These are phyloP conservation scores for Populus hybrid DNA, from an alignment of 441 rosid genomes.

Conservation along the genomic window DNA sequence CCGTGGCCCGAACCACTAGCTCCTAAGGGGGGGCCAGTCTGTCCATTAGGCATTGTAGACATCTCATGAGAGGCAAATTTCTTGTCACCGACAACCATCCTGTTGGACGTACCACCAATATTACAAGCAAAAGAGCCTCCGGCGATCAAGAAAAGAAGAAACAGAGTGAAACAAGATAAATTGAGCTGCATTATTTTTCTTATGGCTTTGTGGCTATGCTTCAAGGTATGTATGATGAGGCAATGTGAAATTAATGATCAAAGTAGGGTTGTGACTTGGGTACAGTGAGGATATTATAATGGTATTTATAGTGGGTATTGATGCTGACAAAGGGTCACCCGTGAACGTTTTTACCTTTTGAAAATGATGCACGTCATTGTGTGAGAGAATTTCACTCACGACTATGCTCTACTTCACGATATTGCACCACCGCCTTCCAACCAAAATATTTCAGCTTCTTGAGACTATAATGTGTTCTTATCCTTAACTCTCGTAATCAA, in stretches of 20 bases:
- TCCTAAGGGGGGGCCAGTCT: slow-evolving; percentile 38
- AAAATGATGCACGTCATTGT: not conserved
- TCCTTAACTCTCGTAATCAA: not conserved
- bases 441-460: not conserved
- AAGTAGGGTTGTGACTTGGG: not conserved
- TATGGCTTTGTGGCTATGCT: not conserved
- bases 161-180: slow-evolving; percentile 18
- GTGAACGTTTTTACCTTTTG: slow-evolving; percentile 10
- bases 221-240: not conserved
- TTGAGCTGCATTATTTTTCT: slow-evolving; percentile 23
- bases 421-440: slow-evolving; percentile 36
- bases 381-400: not conserved
- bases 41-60: slow-evolving; percentile 25
- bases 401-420: too few species aligned
- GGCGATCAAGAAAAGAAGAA: slow-evolving; percentile 24
- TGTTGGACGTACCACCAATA: not conserved
- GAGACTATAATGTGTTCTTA: not conserved
- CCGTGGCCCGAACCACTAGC: slow-evolving; percentile 57
- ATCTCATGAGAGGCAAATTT: slow-evolving; percentile 20
- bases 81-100: not conserved
- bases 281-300: too few species aligned
- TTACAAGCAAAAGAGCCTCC: slow-evolving; percentile 9
- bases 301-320: slow-evolving; percentile 28
- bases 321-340: slow-evolving; percentile 18
- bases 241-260: not conserved